phyloP scores from a whole-genome alignment of 306 rosid genomes.

The Adenanthera pavonina region DNA sequence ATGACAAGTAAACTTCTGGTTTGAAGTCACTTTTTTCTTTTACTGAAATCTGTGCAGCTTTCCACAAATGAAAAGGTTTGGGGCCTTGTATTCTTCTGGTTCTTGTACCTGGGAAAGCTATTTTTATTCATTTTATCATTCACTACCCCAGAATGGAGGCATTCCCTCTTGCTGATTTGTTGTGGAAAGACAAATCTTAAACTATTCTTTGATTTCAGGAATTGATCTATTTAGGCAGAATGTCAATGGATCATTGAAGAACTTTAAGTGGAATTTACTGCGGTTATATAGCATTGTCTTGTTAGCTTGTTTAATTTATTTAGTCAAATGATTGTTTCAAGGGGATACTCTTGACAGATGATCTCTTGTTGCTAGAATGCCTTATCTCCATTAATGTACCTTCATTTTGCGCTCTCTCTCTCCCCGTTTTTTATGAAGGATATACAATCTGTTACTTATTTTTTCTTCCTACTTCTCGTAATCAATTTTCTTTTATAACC shows the following conservation, averaged over 20 bases:
- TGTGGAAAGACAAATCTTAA: background rate
- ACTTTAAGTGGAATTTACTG: background rate
- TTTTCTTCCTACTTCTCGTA: background rate
- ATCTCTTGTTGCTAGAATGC: background rate
- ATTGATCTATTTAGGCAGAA: background rate
- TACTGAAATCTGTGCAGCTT: background rate
- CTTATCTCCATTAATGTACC: background rate
- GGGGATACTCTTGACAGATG: background rate
- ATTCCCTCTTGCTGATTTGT: background rate
- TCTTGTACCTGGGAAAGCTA: background rate
- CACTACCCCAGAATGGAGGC: background rate
- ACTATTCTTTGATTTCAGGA: no score
- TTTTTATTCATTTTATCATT: background rate
- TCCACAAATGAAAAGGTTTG: background rate
- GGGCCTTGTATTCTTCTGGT: background rate
- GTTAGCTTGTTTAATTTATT: background rate
- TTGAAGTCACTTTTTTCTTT: background rate
- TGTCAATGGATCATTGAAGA: background rate
- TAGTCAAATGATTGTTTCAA: background rate
- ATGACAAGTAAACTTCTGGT: background rate
- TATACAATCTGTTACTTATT: background rate
- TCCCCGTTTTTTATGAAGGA: no score
- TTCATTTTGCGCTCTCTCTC: no score
- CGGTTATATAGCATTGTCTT: background rate
- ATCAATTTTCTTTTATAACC: background rate